phyloP scores from a whole-genome alignment of 352 stramenopile species.

The Nothophytophthora sp. region DNA sequence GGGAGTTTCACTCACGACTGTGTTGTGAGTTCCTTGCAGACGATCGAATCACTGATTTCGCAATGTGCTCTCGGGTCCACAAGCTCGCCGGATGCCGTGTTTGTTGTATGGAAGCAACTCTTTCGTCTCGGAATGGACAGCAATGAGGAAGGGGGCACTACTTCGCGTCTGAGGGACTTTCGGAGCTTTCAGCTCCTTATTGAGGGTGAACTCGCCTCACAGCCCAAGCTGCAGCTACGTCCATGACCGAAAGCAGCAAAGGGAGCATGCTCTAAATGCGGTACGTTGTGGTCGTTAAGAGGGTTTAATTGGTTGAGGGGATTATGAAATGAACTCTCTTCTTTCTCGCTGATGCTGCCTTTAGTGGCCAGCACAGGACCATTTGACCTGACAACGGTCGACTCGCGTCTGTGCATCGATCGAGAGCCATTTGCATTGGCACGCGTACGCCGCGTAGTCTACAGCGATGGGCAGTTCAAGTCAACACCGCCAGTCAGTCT shows the following conservation, averaged over 20 bases:
- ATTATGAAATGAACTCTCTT: too few relatives aligned
- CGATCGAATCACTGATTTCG: constrained; percentile 62
- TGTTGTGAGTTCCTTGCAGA: constrained; percentile 43
- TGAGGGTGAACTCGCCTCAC: constrained; percentile 48
- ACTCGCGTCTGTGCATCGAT: constrained; percentile 50
- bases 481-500: too few relatives aligned
- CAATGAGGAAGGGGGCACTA: constrained; percentile 1
- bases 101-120: constrained; percentile 64
- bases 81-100: constrained; percentile 49
- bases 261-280: too few relatives aligned
- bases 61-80: constrained; percentile 56
- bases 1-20: too few relatives aligned
- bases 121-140: constrained; percentile 41
- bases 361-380: constrained; percentile 71
- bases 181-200: constrained; percentile 39
- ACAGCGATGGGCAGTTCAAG: too few relatives aligned
- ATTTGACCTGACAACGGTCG: constrained; percentile 64
- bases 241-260: constrained; percentile 32
- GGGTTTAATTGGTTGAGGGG: too few relatives aligned
- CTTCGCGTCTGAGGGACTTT: constrained; percentile 15
- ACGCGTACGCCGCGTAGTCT: constrained; percentile 72
- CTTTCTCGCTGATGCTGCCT: constrained; percentile 1
- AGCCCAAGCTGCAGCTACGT: constrained; percentile 57
- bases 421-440: constrained; percentile 82
- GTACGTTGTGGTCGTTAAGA: too few relatives aligned